Base-by-base conservation (phyloP, 768 basidiomycete genomes). In the Rhodotorula sphaerocarpa region DNA sequence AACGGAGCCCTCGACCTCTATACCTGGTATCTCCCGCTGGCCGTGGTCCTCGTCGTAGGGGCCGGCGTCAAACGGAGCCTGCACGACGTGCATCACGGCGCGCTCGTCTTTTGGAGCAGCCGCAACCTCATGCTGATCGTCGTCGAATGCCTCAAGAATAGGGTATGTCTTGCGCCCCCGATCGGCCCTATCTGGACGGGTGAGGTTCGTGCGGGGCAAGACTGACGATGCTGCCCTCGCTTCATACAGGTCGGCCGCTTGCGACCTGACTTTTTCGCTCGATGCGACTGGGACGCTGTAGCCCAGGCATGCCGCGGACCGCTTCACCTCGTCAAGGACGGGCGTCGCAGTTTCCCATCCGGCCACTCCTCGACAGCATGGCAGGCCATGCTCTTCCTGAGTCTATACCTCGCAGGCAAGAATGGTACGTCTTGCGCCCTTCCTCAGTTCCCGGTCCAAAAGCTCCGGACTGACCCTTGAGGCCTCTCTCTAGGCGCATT, bases 351-450 rank as follows among this genome's bases (percentile, higher is more conserved):
- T 2, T 64, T 70, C 50, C 65, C 65, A 7, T 65, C 58, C 23
- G 67, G 71, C 18, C 72, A 70, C 56, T 73, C 72, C 25, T 69
- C 65, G 25, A 62, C 63, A 4, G 50, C 71, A 10, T 70, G 63
- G 50, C 69, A 64, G 43, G 70, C 62, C 21, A 47, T 67, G 34
- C 25, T 66, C 45, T 66, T 66, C 57, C 58, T 71, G n/a, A 5
- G 61, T 3, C 59, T 70, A 18, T 70, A 70, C 63, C 50, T 66
- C 10, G 60, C 66, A 3, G 62, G 65, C n/a, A 68, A 71, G 53
- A 69, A 63, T 42, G 68, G 55, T 55, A 16, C 21, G 45, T 31
- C 56, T 28, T 43, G 21, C 57, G 27, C 11, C 47, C 1, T 39
- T 2, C 3, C 34, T 39, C 23, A 36, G n/a, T 23, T 12, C 42